A percentile compares a stretch with the other conserved stretches of the same genome.
These are phyloP conservation scores for Xenoacremonium recifei DNA, from an alignment of 2,329 filamentous ascomycete species.

Conservation along the genomic window DNA sequence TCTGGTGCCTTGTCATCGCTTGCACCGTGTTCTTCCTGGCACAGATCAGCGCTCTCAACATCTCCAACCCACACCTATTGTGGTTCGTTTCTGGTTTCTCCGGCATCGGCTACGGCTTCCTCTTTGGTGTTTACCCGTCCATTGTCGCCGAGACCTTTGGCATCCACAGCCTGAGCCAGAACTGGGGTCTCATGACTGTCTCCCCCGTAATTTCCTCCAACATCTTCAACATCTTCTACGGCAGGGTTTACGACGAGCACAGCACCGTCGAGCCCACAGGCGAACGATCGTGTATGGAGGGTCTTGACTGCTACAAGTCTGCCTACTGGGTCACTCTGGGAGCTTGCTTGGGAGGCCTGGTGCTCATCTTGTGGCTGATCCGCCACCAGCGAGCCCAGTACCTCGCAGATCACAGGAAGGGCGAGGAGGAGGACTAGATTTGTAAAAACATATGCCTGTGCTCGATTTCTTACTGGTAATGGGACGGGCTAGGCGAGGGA, in stretches of 20 bases:
- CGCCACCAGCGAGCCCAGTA: conserved; percentile 49
- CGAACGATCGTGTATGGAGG: conserved; percentile 72
- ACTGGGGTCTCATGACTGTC: conserved; percentile 95
- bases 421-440: conserved; percentile 36
- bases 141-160: conserved; percentile 90
- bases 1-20: conserved; percentile 86
- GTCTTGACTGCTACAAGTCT: conserved; percentile 74
- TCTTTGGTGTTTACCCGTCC: conserved; percentile 92
- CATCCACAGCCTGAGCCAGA: conserved; percentile 83
- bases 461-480: too few relatives aligned
- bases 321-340: conserved; percentile 79
- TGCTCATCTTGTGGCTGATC: conserved; percentile 70
- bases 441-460: too few relatives aligned
- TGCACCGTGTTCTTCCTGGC: conserved; percentile 75
- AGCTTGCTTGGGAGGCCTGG: conserved; percentile 67
- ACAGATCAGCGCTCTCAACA: conserved; percentile 72
- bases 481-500: too few relatives aligned
- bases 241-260: conserved; percentile 77
- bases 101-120: conserved; percentile 85
- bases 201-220: conserved; percentile 86
- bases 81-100: conserved; percentile 78
- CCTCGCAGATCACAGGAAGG: conserved; percentile 36
- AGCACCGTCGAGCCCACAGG: conserved; percentile 67
- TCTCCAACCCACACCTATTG: conserved; percentile 75
- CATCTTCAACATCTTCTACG: conserved; percentile 90